Evolutionary conservation across 768 basidiomycete species (phyloP), one percentile per base, ranked within the genome.

Genomic region (Cystobasidium ongulense): DNA sequence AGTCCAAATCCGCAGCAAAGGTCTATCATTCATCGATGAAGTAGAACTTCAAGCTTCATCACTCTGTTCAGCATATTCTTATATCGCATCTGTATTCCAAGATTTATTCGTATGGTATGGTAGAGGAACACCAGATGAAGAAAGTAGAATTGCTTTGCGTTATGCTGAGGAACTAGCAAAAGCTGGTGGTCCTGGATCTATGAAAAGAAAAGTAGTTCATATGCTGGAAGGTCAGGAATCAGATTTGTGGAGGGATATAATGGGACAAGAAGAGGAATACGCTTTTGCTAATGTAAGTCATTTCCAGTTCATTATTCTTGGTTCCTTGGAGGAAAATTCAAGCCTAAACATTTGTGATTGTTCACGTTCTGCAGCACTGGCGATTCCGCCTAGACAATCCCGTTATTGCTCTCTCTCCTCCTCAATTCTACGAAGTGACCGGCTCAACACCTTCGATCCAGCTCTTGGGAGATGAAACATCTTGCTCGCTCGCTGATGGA

Each of bases 41-140:
- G 68, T 71, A 11, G 68, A 71, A 38, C 36, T 71, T 13, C 68
- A 59, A 36, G 8, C 53, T 1, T n/a, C 52, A 21, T 71, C 68
- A 2, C 68, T 71, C n/a, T 57, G 53, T 54, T 71, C 68, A 7
- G 54, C 29, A 17, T 54, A 33, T 39, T 71, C 68, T n/a, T 71
- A 57, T 31, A 54, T 71, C 11, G 68, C 68, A 15, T 71, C 68
- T 11, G 68, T 71, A 1, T 71, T 59, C 41, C 53, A 71, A 71
- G 68, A 71, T 23, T 35, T 71, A 7, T 71, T 39, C 68, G 54
- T 71, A 35, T 71, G 68, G 68, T 59, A 71, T 53, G 68, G 68
- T 46, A 8, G 27, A 59, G 68, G 68, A 33, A 59, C 25, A 31
- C 27, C 52, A 54, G 68, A 54, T 25, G 33, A 35, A 35, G 68